These are phyloP conservation scores for Mortierella sp. DNA, from an alignment of 371 early-diverging fungal species.

Conservation along the genomic window DNA sequence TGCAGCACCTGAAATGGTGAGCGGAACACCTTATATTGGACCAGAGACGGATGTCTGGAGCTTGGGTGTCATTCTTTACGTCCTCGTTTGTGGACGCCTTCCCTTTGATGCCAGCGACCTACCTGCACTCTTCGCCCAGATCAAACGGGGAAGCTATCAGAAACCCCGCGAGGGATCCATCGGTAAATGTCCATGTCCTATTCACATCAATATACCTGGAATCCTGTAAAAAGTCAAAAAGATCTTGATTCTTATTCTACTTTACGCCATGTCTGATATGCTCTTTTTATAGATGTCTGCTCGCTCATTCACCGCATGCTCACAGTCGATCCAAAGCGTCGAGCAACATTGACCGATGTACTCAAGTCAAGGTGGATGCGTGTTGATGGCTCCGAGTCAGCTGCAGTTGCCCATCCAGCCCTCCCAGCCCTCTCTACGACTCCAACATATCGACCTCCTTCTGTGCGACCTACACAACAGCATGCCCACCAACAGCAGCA, in stretches of 20 bases:
- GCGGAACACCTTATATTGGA: constrained; percentile 76
- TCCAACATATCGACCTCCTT: constrained; percentile 21
- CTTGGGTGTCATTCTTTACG: constrained; percentile 81
- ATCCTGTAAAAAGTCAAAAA: no score
- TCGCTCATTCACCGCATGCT: constrained; percentile 63
- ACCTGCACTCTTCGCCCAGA: constrained; percentile 75
- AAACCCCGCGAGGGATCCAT: constrained; percentile 59
- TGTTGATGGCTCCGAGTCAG: constrained; percentile 35
- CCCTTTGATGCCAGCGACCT: constrained; percentile 86
- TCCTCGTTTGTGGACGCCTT: constrained; percentile 78
- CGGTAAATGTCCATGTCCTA: constrained; percentile 7
- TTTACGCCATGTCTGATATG: not conserved
- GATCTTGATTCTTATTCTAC: not conserved
- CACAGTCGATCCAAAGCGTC: constrained; percentile 61
- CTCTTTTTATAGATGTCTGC: constrained; percentile 29
- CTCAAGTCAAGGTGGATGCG: constrained; percentile 50
- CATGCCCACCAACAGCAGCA: constrained; percentile 9
- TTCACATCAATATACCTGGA: no score
- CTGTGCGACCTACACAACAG: constrained; percentile 1
- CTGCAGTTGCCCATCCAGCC: constrained; percentile 19
- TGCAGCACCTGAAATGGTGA: constrained; percentile 89
- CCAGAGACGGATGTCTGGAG: constrained; percentile 86
- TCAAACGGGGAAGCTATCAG: constrained; percentile 66
- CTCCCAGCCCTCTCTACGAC: constrained; percentile 35
- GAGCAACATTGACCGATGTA: constrained; percentile 56